Evolutionary conservation across 2,329 filamentous ascomycete species (phyloP), one percentile per base, ranked within the genome.

Genomic region (Aspergillus intermedius): DNA sequence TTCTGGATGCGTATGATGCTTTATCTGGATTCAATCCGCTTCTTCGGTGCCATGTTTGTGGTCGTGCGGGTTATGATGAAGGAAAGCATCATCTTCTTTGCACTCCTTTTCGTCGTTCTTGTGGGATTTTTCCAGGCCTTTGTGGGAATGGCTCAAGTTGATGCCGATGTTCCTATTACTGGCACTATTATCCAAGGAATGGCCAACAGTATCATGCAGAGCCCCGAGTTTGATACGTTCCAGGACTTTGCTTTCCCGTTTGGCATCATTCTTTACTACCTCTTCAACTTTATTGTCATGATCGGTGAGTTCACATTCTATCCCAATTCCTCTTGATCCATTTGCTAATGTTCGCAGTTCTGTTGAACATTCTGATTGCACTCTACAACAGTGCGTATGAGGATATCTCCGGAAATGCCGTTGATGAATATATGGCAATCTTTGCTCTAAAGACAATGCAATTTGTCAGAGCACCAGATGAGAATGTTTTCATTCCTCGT

Each of bases 1-100:
- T 97, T 98, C 69, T 98, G 93, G 91, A 87, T 84, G 63, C 86
- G 93, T 4, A 77, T 98, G 50, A 73, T 98, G 53, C 80, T 98
- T 5, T 98, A 96, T 64, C 81, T 98, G 15, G 93, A 98, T 69
- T 88, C 87, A 0, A 81, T 95, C 77, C 84, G 88, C 48, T 98
- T 98, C 76, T 98, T 98, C 61, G 93, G 93, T 21, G 90, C 91
- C 44, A 98, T 98, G 93, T 80, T 98, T 1, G 91, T 98, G 2
- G 91, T 98, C 2, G 76, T 98, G 41, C 95, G 97, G 67, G 87
- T 91, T 45, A 91, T 91, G 87, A 91, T 91, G 86, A 89, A 88
- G 62, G 87, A 91, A 68, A 94, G 88, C 0, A 76, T 96, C 58
- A 97, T 97, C 55, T 98, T 98, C 76, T 98, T 98, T 62, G 89